phyloP scores from a whole-genome alignment of 345 rosid genomes.

The Arabidopsis thaliana region DNA sequence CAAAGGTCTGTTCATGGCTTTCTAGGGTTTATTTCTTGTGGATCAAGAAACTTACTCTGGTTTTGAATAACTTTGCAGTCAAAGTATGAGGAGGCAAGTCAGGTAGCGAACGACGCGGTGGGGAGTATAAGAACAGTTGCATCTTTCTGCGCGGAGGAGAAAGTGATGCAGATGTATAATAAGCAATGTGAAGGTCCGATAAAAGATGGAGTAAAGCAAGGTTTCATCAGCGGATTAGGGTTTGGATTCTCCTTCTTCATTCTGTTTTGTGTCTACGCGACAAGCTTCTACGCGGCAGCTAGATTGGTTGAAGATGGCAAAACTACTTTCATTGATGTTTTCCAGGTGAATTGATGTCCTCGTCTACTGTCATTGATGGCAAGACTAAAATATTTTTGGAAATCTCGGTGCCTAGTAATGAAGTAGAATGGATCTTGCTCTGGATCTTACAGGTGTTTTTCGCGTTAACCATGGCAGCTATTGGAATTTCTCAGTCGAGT shows the following conservation, averaged over 20 bases:
- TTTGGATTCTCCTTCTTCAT: slow-evolving; percentile 66
- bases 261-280: slow-evolving; percentile 56
- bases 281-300: slow-evolving; percentile 77
- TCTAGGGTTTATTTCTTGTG: background rate
- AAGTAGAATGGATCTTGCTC: slow-evolving; percentile 10
- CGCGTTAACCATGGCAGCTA: slow-evolving; percentile 62
- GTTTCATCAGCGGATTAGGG: slow-evolving; percentile 67
- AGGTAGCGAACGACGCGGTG: slow-evolving; percentile 86
- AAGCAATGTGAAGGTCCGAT: slow-evolving; percentile 72
- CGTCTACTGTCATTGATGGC: too few species aligned
- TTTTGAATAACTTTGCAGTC: slow-evolving; percentile 47
- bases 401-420: background rate
- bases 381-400: background rate
- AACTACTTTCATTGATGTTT: slow-evolving; percentile 62
- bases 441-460: slow-evolving; percentile 62
- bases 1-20: slow-evolving; percentile 57
- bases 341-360: slow-evolving; percentile 46
- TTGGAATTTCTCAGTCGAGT: slow-evolving; percentile 67
- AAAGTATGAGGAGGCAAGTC: slow-evolving; percentile 84
- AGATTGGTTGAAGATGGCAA: slow-evolving; percentile 59
- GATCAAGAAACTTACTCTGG: background rate
- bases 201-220: slow-evolving; percentile 68
- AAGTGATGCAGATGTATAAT: slow-evolving; percentile 67
- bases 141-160: slow-evolving; percentile 82
- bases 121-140: slow-evolving; percentile 87